Evolutionary conservation across 2,329 filamentous ascomycete species (phyloP).

Genomic region (Ophiostoma sp.): DNA sequence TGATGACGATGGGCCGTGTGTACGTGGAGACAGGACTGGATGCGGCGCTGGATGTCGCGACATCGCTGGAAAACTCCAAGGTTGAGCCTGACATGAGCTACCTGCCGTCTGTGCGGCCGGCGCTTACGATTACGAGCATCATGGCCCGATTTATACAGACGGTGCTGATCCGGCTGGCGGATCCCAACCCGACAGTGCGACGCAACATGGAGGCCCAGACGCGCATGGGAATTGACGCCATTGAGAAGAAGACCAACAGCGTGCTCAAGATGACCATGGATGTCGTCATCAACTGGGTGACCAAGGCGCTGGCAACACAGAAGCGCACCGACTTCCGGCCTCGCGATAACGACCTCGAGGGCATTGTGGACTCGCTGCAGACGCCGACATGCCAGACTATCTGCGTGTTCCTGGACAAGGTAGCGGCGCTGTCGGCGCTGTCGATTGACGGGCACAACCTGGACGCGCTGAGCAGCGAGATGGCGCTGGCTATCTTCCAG

Average conservation of each 20-base stretch:
- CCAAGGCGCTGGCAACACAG: slow-evolving; percentile 66
- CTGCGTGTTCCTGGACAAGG: slow-evolving; percentile 69
- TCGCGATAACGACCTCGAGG: slow-evolving; percentile 65
- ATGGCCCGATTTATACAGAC: slow-evolving; percentile 90
- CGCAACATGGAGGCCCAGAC: slow-evolving; percentile 84
- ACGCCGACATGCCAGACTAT: slow-evolving; percentile 80
- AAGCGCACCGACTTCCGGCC: slow-evolving; percentile 88
- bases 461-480: slow-evolving; percentile 73
- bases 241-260: slow-evolving; percentile 75
- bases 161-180: slow-evolving; percentile 82
- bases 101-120: slow-evolving; percentile 69
- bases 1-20: slow-evolving; percentile 83
- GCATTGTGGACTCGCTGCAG: slow-evolving; percentile 67
- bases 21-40: slow-evolving; percentile 64
- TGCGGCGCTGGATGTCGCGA: slow-evolving; percentile 66
- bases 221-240: slow-evolving; percentile 64
- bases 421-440: slow-evolving; percentile 57
- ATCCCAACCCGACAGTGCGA: slow-evolving; percentile 83
- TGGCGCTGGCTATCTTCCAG: slow-evolving; percentile 70
- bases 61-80: slow-evolving; percentile 71
- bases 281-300: slow-evolving; percentile 70
- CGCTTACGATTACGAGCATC: slow-evolving; percentile 83
- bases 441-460: slow-evolving; percentile 81
- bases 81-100: slow-evolving; percentile 83
- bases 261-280: slow-evolving; percentile 55